Base-by-base conservation (phyloP, 768 basidiomycete genomes). In the Boletus insuetus region DNA sequence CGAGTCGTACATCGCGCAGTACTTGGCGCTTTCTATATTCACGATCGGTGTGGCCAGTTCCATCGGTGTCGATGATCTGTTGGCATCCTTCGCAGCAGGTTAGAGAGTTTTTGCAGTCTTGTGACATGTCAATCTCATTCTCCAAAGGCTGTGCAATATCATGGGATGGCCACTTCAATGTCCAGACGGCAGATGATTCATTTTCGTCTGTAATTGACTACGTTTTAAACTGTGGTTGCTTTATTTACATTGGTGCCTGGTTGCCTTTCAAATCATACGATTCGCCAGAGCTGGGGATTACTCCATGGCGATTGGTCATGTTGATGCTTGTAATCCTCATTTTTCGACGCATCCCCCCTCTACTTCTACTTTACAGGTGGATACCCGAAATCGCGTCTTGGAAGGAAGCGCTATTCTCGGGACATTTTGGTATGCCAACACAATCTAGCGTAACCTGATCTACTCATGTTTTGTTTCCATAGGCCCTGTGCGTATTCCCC, bases 201-300 rank as follows among this genome's bases (percentile, higher is more conserved):
- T 98, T 99, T 68, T 87, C 92, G 2, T 87, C 92, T 24, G 90
- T 97, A 40, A 86, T 98, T 58, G 91, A 98, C 69, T 82, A 97
- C 58, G 77, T 97, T 24, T 77, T 91, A 51, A 91, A 91, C 61
- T 88, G 87, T 57, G 85, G 75, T 3, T 88, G 87, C 70, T 92
- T 92, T 70, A 77, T 92, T 26, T 91, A 91, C 66, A 89, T 81
- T 17, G 97, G 96, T 26, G 94, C 96, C 3, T 94, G 94, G 85
- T 69, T 91, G 12, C 87, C 87, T 0, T 89, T 91, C 61, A 60
- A 75, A 9, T 61, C 73, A 10, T 90, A 87, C 67, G 77, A 81
- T 46, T 69, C 69, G 7, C 77, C 81, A 2, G 78, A 77, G 9
- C 71, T 90, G 8, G 84, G 84, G 1, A 79, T 91, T 46, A 75